phyloP scores from a whole-genome alignment of 2,329 filamentous ascomycete genomes.

The Pleoardoris graminearum region DNA sequence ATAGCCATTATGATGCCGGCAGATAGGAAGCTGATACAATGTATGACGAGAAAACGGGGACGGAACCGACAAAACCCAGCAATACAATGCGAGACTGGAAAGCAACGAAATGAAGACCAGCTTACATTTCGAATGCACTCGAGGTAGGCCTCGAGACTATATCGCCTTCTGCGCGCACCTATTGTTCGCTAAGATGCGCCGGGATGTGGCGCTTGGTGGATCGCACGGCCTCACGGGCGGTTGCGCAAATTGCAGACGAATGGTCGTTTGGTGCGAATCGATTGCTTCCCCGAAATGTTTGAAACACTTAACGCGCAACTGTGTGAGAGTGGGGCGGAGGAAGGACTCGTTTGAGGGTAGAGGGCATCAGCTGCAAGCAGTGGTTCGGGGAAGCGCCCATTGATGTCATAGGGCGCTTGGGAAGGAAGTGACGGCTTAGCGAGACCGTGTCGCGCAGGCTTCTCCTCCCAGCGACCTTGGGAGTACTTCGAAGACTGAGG shows the following conservation, averaged over 20 bases:
- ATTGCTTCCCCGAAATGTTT: constrained; percentile 14
- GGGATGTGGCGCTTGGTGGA: constrained; percentile 8
- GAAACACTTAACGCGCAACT: constrained; percentile 28
- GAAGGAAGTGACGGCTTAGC: constrained; percentile 1
- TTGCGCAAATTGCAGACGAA: constrained; percentile 15
- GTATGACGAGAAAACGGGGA: constrained; percentile 5
- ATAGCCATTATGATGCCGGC: constrained; percentile 24
- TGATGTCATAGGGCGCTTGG: constrained; percentile 22
- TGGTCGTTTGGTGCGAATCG: constrained; percentile 2
- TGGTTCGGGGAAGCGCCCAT: constrained; percentile 23
- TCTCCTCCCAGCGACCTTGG: background rate
- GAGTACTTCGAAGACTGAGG: no score
- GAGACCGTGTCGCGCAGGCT: background rate
- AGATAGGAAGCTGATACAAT: constrained; percentile 12
- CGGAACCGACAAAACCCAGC: constrained; percentile 9
- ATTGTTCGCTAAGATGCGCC: constrained; percentile 28
- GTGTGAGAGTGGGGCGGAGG: constrained; percentile 11
- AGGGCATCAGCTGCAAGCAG: constrained; percentile 19
- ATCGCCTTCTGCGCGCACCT: constrained; percentile 19
- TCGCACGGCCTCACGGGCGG: constrained; percentile 24
- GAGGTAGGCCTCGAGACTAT: constrained; percentile 19
- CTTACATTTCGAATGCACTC: constrained; percentile 38
- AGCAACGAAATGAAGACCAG: constrained; percentile 35
- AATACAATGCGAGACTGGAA: constrained; percentile 10
- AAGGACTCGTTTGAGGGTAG: constrained; percentile 23